These are phyloP conservation scores for Rubia peregrina DNA, from an alignment of 305 asterid species.

Conservation along the genomic window DNA sequence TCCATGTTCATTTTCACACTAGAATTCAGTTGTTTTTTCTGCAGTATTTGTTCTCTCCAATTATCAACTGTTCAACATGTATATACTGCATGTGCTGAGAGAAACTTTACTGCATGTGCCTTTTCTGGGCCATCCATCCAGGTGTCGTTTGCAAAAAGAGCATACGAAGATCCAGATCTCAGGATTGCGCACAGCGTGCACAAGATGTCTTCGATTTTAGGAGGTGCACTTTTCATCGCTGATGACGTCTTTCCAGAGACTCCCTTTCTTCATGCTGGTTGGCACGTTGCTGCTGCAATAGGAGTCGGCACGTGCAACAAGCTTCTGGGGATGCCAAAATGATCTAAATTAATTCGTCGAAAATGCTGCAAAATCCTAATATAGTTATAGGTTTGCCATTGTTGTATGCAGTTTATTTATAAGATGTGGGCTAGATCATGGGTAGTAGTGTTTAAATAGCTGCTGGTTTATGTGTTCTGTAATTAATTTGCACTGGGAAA, in stretches of 20 bases:
- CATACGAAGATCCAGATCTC: constrained; percentile 62
- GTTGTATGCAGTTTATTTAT: neutral
- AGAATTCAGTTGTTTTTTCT: neutral
- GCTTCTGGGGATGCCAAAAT: constrained; percentile 38
- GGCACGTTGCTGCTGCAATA: constrained; percentile 93
- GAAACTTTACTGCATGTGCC: neutral
- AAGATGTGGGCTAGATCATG: neutral
- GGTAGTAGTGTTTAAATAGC: neutral
- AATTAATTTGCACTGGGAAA: neutral
- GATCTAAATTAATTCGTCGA: constrained; percentile 48
- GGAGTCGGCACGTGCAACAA: constrained; percentile 82
- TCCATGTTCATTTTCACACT: neutral
- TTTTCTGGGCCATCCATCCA: constrained; percentile 31
- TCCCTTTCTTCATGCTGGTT: constrained; percentile 80
- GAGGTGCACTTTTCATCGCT: constrained; percentile 73
- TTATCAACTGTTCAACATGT: neutral
- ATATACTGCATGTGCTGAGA: neutral
- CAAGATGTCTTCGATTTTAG: constrained; percentile 62
- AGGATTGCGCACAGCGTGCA: constrained; percentile 65
- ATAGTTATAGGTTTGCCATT: neutral
- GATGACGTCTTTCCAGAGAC: constrained; percentile 64
- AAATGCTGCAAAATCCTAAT: constrained; percentile 16
- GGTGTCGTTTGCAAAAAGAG: constrained; percentile 83
- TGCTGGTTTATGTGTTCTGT: constrained; percentile 1
- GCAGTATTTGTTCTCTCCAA: neutral